These are phyloP conservation scores for Candida maltosa DNA, from an alignment of 805 yeast species.

Conservation along the genomic window DNA sequence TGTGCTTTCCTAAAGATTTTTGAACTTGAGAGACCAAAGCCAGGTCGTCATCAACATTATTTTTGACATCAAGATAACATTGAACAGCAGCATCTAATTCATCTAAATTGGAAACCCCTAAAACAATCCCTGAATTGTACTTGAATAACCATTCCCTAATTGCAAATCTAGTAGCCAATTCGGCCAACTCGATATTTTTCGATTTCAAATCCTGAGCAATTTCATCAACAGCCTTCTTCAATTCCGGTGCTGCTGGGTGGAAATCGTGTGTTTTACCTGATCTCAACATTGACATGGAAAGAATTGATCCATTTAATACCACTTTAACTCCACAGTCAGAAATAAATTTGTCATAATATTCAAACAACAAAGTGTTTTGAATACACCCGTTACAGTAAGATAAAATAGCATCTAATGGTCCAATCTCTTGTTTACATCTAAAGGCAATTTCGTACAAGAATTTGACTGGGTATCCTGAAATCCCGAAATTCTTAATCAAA, in stretches of 20 bases:
- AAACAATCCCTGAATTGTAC: slow-evolving; percentile 52
- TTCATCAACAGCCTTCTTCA: slow-evolving; percentile 50
- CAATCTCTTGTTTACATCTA: slow-evolving; percentile 40
- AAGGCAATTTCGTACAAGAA: slow-evolving; percentile 55
- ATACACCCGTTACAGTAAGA: slow-evolving; percentile 81
- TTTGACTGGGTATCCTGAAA: slow-evolving; percentile 84
- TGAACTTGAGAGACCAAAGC: slow-evolving; percentile 41
- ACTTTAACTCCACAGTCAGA: slow-evolving; percentile 51
- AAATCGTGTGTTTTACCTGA: slow-evolving; percentile 64
- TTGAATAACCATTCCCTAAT: slow-evolving; percentile 53
- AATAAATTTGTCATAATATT: slow-evolving; percentile 47
- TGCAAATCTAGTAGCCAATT: slow-evolving; percentile 76
- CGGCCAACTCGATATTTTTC: slow-evolving; percentile 67
- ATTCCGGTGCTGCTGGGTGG: slow-evolving; percentile 72
- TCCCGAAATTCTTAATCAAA: slow-evolving; percentile 60
- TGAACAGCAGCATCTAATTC: slow-evolving; percentile 65
- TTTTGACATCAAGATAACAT: slow-evolving; percentile 50
- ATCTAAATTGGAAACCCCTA: slow-evolving; percentile 66
- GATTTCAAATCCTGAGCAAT: slow-evolving; percentile 34
- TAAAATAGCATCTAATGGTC: slow-evolving; percentile 69
- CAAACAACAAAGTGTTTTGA: slow-evolving; percentile 61
- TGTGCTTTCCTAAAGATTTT: slow-evolving; percentile 45
- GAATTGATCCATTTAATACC: slow-evolving; percentile 78
- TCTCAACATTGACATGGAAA: slow-evolving; percentile 83
- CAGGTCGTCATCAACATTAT: slow-evolving; percentile 41